Evolutionary conservation across 441 rosid species (phyloP), one percentile per base, ranked within the genome.

Genomic region (Corymbia calophylla): DNA sequence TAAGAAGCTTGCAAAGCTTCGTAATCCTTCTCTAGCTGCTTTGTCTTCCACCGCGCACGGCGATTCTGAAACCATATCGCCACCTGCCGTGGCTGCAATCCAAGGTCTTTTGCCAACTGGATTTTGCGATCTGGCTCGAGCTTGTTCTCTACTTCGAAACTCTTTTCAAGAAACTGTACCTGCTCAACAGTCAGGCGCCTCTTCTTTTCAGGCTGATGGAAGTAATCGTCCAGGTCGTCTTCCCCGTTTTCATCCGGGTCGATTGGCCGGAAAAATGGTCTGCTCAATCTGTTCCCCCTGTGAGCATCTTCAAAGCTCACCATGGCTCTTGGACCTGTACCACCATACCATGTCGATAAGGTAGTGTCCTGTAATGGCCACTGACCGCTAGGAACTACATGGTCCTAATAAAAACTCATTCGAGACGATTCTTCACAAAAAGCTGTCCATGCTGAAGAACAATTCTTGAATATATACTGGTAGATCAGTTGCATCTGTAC

Each of bases 51-150:
- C 55, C 97, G 91, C 17, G 98, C 96, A 19, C 98, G 95, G 68
- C 97, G 97, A 91, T 96, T 96, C 89, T 96, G 98, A 80, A 95
- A 96, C 98, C 98, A 96, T 27, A 96, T 95, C 16, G 96, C 97
- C 2, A 96, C 94, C 91, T 96, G 97, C 58, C 98, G 91, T n/a
- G 98, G 97, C 92, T 94, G 95, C 91, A 96, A 92, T 35, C 97
- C 95, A 5, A 94, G 94, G 86, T 96, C 97, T 91, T 94, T 95
- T 13, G 98, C 97, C 15, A 96, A 96, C 93, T 95, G 96, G 93
- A 92, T 62, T 93, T 96, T 96, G 91, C 98, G 91, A 80, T 96
- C 96, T 4, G 98, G 97, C 90, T 96, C 96, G 29, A 96, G 97
- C 93, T 95, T 96, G 94, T 96, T 95, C 88, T 96, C 98, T 4